These are phyloP conservation scores for Spergularia azorica DNA, from an alignment of 179 eudicot genomes.

Conservation along the genomic window DNA sequence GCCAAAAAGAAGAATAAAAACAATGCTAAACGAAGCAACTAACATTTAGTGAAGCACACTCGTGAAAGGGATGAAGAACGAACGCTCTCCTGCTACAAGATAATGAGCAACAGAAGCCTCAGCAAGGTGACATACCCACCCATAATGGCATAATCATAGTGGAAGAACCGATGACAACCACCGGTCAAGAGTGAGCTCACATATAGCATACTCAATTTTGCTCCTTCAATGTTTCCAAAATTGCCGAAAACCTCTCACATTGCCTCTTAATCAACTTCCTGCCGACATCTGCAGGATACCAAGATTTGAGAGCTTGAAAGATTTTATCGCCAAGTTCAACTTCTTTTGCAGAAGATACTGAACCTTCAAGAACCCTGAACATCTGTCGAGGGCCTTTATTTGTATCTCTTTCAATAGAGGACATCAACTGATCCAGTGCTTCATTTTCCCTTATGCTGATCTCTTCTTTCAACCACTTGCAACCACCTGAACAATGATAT, in stretches of 20 bases:
- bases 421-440: slow-evolving; percentile 46
- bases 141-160: not conserved
- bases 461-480: slow-evolving; percentile 61
- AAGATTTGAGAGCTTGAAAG: slow-evolving; percentile 55
- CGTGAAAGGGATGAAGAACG: slow-evolving; percentile 27
- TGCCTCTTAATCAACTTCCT: slow-evolving; percentile 60
- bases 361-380: slow-evolving; percentile 41
- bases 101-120: slow-evolving; percentile 6
- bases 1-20: no score
- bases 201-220: slow-evolving; percentile 22
- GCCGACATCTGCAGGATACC: slow-evolving; percentile 64
- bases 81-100: slow-evolving; percentile 12
- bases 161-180: not conserved
- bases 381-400: slow-evolving; percentile 72
- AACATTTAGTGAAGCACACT: not conserved
- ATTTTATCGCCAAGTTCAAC: slow-evolving; percentile 66
- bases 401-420: slow-evolving; percentile 37
- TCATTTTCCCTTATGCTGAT: slow-evolving; percentile 43
- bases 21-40: no score
- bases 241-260: slow-evolving; percentile 47
- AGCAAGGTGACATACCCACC: not conserved
- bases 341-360: slow-evolving; percentile 35
- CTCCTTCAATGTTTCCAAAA: slow-evolving; percentile 47
- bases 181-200: not conserved
- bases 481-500: slow-evolving; percentile 51